Evolutionary conservation across 208 protist genomes (phyloP), one percentile per base, ranked within the genome.

Genomic region (Trypanosoma mega): DNA sequence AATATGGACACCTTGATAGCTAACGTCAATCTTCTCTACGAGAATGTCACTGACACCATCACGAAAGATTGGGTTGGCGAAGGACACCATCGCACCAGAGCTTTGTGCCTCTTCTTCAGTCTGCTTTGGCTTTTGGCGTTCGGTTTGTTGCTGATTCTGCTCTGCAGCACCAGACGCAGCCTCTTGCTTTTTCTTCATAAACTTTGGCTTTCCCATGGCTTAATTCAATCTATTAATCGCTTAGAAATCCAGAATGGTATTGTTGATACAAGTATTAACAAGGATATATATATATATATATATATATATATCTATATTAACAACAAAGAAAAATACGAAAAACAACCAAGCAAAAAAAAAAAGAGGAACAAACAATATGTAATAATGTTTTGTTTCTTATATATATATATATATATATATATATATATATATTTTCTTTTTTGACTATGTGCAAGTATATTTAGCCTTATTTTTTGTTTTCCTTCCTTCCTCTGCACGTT

Each of bases 11-110:
- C 86, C 87, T 68, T 96, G 86, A 63, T 93, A 94, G 74, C 85
- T 92, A 67, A 96, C 80, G 57, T 93, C 86, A 43, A 96, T 69
- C 65, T 90, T 90, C 60, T 91, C 85, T 4, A 96, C 90, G 27
- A 91, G 68, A 46, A 96, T 85, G 53, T 96, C 85, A 51, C 84
- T 90, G 45, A 94, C 82, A 44, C 88, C 88, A 36, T 89, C 78
- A 24, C 82, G 81, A 68, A 90, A 92, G 24, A 77, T 71, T 21
- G 84, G 84, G 67, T 87, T 90, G 20, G 88, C 88, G 61, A 90
- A 92, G 45, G 79, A 53, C 0, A 94, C 84, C 88, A 94, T 94
- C 9, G 88, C 88, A 3, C 82, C 88, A 2, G 88, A 94, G 45
- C 56, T 60, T 31, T 56, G 20, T 2, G 56, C 36, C 56, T 83